phyloP scores from a whole-genome alignment of 106 monocot species.

The Xerophyta viscosa region DNA sequence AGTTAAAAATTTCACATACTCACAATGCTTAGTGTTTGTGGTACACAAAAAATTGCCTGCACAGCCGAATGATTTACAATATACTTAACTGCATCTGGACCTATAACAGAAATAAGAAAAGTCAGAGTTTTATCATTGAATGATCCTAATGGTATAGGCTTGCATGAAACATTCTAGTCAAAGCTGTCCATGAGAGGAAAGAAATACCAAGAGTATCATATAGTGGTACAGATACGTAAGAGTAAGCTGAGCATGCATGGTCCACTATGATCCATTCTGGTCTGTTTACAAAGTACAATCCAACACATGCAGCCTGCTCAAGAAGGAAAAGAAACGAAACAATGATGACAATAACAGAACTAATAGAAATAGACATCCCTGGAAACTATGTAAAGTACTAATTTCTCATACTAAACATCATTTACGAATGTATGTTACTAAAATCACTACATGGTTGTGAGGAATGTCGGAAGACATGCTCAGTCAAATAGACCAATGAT shows the following conservation, averaged over 20 bases:
- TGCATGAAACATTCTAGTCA: neutral
- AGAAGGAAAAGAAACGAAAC: no score
- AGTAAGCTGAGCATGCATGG: constrained; percentile 94
- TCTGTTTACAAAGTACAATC: constrained; percentile 87
- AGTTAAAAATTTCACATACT: constrained; percentile 20
- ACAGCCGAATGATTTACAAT: constrained; percentile 77
- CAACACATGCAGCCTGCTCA: constrained; percentile 65
- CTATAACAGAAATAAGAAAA: constrained; percentile 34
- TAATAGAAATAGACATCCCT: neutral
- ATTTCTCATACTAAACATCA: no score
- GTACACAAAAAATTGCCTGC: constrained; percentile 80
- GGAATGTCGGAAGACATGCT: no score
- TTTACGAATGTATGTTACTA: no score
- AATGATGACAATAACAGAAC: no score
- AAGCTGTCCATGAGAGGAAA: neutral
- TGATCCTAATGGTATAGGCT: no score
- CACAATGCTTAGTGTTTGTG: constrained; percentile 72
- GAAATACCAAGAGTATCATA: constrained; percentile 95
- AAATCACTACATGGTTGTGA: no score
- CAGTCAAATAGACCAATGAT: no score
- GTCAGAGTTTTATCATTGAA: no score
- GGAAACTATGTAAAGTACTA: neutral
- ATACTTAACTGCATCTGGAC: constrained; percentile 92
- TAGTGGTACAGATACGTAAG: constrained; percentile 84
- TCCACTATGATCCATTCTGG: constrained; percentile 95